Conservation (phyloP, 2,329 filamentous ascomycete species). For the Paramyrothecium roridum region DNA sequence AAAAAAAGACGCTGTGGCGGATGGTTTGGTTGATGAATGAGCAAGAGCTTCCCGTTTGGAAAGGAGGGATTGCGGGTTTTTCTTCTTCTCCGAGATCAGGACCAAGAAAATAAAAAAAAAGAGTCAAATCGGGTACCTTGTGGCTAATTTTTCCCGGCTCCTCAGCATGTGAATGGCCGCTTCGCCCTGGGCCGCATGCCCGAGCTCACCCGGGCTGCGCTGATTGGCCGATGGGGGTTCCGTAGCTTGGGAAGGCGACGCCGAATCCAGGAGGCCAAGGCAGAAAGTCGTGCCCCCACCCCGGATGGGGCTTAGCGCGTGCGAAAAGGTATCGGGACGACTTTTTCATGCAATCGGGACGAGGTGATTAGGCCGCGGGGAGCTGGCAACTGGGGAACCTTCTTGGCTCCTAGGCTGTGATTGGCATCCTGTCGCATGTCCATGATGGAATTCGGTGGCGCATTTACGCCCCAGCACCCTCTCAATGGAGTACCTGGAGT, state of each 20-base stretch:
- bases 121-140: not conserved
- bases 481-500: not conserved
- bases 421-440: not conserved
- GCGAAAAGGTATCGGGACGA: not conserved
- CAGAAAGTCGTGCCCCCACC: not conserved
- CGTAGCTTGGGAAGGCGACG: not conserved
- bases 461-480: not conserved
- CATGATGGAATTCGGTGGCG: not conserved
- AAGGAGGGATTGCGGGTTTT: not conserved
- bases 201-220: not conserved
- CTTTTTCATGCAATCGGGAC: not conserved
- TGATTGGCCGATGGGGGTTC: not conserved
- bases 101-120: too few relatives aligned
- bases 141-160: not conserved
- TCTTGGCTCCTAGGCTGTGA: not conserved
- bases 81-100: not conserved
- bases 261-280: not conserved
- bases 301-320: not conserved
- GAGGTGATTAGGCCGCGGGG: not conserved
- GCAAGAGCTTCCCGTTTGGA: not conserved
- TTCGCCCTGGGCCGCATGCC: not conserved
- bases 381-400: too few relatives aligned
- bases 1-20: not conserved
- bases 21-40: not conserved
- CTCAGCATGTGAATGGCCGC: not conserved